Evolutionary conservation across 2,329 filamentous ascomycete genomes (phyloP).

Genomic region (Aotearoamyces nothofagi): DNA sequence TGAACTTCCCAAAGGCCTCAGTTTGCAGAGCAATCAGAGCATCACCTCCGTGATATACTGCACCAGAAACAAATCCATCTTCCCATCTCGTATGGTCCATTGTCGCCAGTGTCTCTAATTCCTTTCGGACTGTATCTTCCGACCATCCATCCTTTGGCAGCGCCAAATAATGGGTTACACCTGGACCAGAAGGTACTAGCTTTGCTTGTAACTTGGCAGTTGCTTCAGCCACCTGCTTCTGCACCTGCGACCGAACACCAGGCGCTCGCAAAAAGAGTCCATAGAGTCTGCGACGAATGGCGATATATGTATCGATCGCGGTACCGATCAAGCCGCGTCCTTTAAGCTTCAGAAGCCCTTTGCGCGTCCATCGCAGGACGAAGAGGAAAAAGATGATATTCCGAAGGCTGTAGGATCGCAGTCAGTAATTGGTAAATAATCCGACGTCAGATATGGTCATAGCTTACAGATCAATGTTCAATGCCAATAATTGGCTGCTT

Average conservation of each 20-base stretch:
- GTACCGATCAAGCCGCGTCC: slow-evolving; percentile 80
- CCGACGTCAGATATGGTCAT: not conserved
- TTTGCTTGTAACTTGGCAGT: slow-evolving; percentile 71
- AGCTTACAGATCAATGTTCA: slow-evolving; percentile 57
- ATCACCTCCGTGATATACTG: slow-evolving; percentile 88
- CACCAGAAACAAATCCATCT: slow-evolving; percentile 84
- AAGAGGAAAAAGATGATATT: slow-evolving; percentile 87
- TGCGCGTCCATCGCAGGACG: slow-evolving; percentile 67
- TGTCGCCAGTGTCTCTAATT: slow-evolving; percentile 62
- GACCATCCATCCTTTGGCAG: slow-evolving; percentile 77
- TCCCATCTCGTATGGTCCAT: slow-evolving; percentile 97
- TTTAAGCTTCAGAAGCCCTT: slow-evolving; percentile 68
- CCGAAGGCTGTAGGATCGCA: slow-evolving; percentile 40
- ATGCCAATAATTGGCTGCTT: slow-evolving; percentile 37
- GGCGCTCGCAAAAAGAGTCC: slow-evolving; percentile 75
- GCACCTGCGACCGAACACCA: slow-evolving; percentile 73
- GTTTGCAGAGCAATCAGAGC: slow-evolving; percentile 72
- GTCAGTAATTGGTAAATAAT: not conserved
- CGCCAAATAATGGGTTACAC: slow-evolving; percentile 55
- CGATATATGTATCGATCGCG: slow-evolving; percentile 56
- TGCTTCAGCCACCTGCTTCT: slow-evolving; percentile 68
- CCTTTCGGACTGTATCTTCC: slow-evolving; percentile 61
- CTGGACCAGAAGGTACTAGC: slow-evolving; percentile 59
- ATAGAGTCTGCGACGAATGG: slow-evolving; percentile 60
- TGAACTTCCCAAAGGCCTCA: slow-evolving; percentile 87